Evolutionary conservation across 2,329 filamentous ascomycete genomes (phyloP).

Genomic region (Xylaria hypoxylon): DNA sequence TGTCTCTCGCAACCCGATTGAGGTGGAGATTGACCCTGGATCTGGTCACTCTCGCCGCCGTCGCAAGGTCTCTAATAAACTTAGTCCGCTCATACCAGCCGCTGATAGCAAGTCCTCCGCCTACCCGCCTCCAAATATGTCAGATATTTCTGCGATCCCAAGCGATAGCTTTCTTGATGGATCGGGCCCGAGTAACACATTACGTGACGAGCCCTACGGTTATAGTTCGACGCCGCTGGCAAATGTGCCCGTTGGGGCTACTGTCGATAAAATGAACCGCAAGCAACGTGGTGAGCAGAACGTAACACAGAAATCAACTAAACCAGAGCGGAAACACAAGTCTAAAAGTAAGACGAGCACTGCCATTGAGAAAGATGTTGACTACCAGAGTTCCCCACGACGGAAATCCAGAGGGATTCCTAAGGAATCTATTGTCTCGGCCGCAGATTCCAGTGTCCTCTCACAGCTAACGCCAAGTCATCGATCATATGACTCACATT

Average conservation of each 20-base stretch:
- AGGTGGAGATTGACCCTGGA: constrained; percentile 84
- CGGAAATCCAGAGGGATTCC: constrained; percentile 64
- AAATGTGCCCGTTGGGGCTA: constrained; percentile 54
- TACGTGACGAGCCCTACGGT: constrained; percentile 39
- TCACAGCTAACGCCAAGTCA: constrained; percentile 66
- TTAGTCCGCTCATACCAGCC: constrained; percentile 73
- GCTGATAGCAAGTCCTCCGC: constrained; percentile 67
- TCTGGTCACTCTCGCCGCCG: constrained; percentile 64
- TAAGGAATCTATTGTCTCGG: constrained; percentile 65
- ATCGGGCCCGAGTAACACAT: constrained; percentile 53
- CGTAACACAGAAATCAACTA: constrained; percentile 54
- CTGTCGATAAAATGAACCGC: constrained; percentile 58
- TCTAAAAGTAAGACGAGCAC: constrained; percentile 65
- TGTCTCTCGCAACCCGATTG: constrained; percentile 80
- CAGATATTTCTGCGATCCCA: constrained; percentile 85
- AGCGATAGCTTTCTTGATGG: constrained; percentile 72
- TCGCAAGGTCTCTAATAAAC: constrained; percentile 65
- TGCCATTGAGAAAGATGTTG: constrained; percentile 60
- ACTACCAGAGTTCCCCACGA: constrained; percentile 60
- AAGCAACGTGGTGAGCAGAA: constrained; percentile 59
- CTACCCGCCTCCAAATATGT: constrained; percentile 75
- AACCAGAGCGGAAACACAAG: constrained; percentile 62
- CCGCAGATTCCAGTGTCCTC: constrained; percentile 64
- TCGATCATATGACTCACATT: constrained; percentile 67
- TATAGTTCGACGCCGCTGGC: constrained; percentile 54